Evolutionary conservation across 306 rosid genomes (phyloP), one percentile per base, ranked within the genome.

Genomic region (Fragaria ananassa): DNA sequence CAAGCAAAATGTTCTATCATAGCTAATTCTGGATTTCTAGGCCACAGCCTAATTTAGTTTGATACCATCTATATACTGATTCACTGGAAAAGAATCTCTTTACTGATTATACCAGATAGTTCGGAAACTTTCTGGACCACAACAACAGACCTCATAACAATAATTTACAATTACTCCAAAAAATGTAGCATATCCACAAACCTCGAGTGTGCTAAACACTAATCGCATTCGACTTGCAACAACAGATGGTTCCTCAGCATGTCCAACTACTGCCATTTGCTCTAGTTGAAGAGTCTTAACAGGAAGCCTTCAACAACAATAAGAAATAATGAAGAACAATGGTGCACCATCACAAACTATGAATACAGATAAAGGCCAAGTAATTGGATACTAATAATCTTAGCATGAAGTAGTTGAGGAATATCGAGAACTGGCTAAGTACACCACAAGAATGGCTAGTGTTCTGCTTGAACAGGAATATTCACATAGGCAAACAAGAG

Each of bases 281-380:
- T 95, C 99, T 14, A 95, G 88, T 80, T 95, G 99, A 84, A 95
- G 97, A 74, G 97, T 95, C 87, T 92, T 95, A 49, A 92, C 97
- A 0, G 99, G 99, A 77, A 95, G 90, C 99, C 99, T 95, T 84
- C 83, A 85, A 51, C 34, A 76, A 84, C 79, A 35, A 67, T 8
- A 39, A 18, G 58, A 68, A 71, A 79, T 19, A 41, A 18, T 73
- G 17, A 74, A 6, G 70, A 13, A 3, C 45, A 45, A 27, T 27
- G 60, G 7, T 11, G 19, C 51, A 61, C 46, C 44, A 17, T 74
- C 31, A 18, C 31, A 74, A 74, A 11, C 34, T 34, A 63, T 13
- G 37, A 4, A 25, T 60, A 29, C 21, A 51, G 35, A 53, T 8
- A 53, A 13, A 44, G 49, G 29, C 65, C 17, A 34, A 3, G 35